phyloP scores from a whole-genome alignment of 306 rosid genomes.

The Delonix regia region DNA sequence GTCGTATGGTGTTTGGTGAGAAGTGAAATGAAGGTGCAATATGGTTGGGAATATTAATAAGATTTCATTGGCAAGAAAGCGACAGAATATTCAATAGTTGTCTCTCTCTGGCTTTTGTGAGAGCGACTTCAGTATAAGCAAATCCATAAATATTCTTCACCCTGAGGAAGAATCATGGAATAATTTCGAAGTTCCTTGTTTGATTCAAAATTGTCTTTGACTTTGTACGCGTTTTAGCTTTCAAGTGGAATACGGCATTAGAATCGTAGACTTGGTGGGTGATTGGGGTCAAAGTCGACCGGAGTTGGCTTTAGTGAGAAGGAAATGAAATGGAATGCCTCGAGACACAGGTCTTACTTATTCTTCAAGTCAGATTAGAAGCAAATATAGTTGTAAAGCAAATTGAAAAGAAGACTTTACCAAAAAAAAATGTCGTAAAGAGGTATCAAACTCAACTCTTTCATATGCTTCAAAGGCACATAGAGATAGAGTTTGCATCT shows the following conservation, averaged over 20 bases:
- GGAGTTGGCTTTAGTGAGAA: background rate
- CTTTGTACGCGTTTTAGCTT: background rate
- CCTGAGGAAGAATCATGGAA: background rate
- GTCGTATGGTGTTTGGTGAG: background rate
- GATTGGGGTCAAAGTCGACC: background rate
- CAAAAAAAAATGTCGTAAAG: too few species aligned
- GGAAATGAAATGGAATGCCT: background rate
- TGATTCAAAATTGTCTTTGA: background rate
- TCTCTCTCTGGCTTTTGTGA: slow-evolving; percentile 7
- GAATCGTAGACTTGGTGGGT: background rate
- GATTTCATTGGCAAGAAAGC: background rate
- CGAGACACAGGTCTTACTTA: too few species aligned
- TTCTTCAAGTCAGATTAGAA: background rate
- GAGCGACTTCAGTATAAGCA: slow-evolving; percentile 7
- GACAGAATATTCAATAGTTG: slow-evolving; percentile 2
- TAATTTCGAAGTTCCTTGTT: background rate
- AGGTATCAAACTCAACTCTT: too few species aligned
- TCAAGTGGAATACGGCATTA: background rate
- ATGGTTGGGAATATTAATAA: background rate
- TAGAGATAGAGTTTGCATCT: too few species aligned
- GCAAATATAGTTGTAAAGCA: background rate
- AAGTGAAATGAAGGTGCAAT: background rate
- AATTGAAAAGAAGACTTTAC: background rate
- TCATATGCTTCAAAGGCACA: too few species aligned
- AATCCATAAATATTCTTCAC: slow-evolving; percentile 13